phyloP scores from a whole-genome alignment of 148 eudicot species.

The Camellia granthamiana region DNA sequence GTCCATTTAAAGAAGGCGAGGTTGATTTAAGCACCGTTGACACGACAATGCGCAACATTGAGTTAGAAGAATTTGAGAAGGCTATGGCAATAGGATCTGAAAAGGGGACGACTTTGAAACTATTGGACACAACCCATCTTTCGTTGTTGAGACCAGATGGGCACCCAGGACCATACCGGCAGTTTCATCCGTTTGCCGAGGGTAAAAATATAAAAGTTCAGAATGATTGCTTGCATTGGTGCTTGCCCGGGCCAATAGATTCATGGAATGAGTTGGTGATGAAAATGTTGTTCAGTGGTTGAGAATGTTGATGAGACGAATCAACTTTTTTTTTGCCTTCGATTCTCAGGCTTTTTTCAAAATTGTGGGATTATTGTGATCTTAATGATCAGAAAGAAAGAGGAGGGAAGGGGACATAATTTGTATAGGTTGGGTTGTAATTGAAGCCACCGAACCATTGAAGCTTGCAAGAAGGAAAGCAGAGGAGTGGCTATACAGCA shows the following conservation, averaged over 20 bases:
- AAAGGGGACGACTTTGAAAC: slow-evolving; percentile 37
- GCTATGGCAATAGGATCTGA: slow-evolving; percentile 18
- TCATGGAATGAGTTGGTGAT: slow-evolving; percentile 75
- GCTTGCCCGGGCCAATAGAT: slow-evolving; percentile 92
- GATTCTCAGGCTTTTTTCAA: not conserved
- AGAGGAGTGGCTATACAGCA: not conserved
- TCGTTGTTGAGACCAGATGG: slow-evolving; percentile 84
- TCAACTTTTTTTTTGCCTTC: not conserved
- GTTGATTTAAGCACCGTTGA: slow-evolving; percentile 35
- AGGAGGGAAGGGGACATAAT: not conserved
- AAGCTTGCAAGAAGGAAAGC: not conserved
- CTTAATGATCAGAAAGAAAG: not conserved
- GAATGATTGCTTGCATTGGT: slow-evolving; percentile 93
- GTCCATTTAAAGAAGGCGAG: slow-evolving; percentile 51
- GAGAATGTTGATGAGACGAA: not conserved
- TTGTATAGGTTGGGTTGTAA: not conserved
- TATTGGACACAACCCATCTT: slow-evolving; percentile 53
- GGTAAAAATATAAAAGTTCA: slow-evolving; percentile 61
- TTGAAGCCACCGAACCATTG: slow-evolving; percentile 2
- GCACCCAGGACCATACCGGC: slow-evolving; percentile 72
- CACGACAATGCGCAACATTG: slow-evolving; percentile 42
- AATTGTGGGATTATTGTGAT: not conserved
- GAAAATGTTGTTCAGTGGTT: slow-evolving; percentile 42
- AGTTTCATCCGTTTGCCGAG: slow-evolving; percentile 51
- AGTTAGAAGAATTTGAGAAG: slow-evolving; percentile 58